Conservation (phyloP, 2,329 filamentous ascomycete species). For the Endoconidiophora polonica region DNA sequence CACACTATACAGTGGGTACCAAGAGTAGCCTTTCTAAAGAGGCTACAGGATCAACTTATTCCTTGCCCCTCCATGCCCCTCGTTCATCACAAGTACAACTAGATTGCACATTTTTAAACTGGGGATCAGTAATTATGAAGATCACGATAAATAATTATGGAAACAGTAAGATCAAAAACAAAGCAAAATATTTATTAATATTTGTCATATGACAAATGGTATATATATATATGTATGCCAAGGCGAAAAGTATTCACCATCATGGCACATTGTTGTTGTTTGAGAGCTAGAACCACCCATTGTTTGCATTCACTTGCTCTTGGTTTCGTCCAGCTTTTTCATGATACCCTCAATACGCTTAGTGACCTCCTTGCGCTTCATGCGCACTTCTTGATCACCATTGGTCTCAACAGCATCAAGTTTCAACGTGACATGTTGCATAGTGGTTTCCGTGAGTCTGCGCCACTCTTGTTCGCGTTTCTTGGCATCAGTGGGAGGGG, state of each 20-base stretch:
- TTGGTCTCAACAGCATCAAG: constrained; percentile 60
- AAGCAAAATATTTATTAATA: neutral
- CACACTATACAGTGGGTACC: neutral
- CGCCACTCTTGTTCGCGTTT: constrained; percentile 60
- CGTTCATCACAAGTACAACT: neutral
- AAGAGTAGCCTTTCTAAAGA: neutral
- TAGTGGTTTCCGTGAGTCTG: constrained; percentile 55
- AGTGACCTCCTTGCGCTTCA: constrained; percentile 55
- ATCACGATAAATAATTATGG: no score
- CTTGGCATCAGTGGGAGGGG: constrained; percentile 47
- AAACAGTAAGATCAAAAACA: neutral
- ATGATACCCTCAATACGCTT: constrained; percentile 51
- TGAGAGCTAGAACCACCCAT: no score
- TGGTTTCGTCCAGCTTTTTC: constrained; percentile 41
- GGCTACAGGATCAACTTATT: neutral
- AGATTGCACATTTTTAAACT: no score
- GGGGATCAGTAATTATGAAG: no score
- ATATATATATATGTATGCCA: no score
- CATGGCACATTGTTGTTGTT: no score
- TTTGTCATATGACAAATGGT: no score
- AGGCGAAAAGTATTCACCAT: no score
- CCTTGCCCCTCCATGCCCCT: constrained; percentile 4
- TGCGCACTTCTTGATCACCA: constrained; percentile 47
- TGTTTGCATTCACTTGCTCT: constrained; percentile 12
- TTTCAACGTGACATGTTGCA: constrained; percentile 63